Base-by-base conservation (phyloP, 495 filamentous ascomycete genomes). In the Penicillium cosmopolitanum region DNA sequence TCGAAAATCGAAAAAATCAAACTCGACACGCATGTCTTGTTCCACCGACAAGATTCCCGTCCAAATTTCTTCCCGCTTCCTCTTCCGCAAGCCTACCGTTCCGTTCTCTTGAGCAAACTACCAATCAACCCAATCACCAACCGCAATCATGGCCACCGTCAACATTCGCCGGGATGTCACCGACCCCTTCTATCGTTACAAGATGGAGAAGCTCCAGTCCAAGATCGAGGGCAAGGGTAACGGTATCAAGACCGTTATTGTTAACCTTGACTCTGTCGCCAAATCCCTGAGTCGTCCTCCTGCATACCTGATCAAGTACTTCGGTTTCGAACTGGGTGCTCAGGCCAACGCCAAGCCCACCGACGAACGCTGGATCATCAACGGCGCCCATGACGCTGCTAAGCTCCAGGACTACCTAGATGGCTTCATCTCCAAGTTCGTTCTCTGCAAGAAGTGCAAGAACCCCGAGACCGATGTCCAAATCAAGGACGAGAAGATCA, bases 221-320 rank as follows among this genome's bases (percentile, higher is more conserved):
- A 98, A 98, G 85, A 95, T 98, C 70, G 95, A 98, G 79, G 95
- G 95, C 77, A 98, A 98, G 80, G 95, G 95, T 58, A 98, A 98
- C 74, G 89, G 95, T 69, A 91, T 93, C 81, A 96, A 97, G 73
- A 95, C 91, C 66, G 92, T 96, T 71, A 88, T 98, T 67, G 92
- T 95, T 86, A 98, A 98, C 78, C 76, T 98, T 67, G 91, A 89
- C 85, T 96, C 93, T 75, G 93, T 98, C 66, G 92, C 95, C 66
- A 81, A 89, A 67, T 96, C 93, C 50, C 85, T 98, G 64, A 92
- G 90, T 67, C 95, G 95, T 70, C 93, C 93, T 61, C 91, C 94
- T 57, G 82, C 90, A 63, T 96, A 97, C 70, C 86, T 98, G 68
- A 97, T 98, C 87, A 98, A 98, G 81, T 98, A 97, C 83, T 98